A percentile compares a stretch with the other conserved stretches of the same genome.
Conservation (phyloP, 2,329 filamentous ascomycete species). For the Thielaviopsis cerberus region DNA sequence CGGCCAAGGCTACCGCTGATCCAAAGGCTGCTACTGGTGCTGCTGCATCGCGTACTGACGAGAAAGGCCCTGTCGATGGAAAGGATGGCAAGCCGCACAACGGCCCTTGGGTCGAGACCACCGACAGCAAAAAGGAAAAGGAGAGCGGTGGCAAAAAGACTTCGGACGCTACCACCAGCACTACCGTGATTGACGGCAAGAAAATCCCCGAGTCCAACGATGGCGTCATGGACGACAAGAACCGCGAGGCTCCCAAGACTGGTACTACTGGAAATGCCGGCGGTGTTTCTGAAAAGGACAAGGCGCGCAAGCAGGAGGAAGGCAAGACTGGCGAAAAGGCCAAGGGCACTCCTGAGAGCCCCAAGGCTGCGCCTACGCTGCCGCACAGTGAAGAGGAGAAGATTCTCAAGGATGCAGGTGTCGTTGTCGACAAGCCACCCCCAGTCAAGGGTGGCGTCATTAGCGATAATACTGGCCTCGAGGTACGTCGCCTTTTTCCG, state of each 20-base stretch:
- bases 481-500: constrained; percentile 28
- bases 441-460: constrained; percentile 11
- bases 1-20: not conserved
- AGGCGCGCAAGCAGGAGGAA: constrained; percentile 51
- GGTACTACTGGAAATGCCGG: constrained; percentile 79
- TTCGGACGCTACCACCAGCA: constrained; percentile 25
- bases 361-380: constrained; percentile 68
- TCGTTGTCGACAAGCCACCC: constrained; percentile 16
- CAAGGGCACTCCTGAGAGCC: constrained; percentile 61
- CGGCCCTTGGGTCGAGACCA: constrained; percentile 55
- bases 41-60: constrained; percentile 21
- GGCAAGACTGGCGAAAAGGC: constrained; percentile 43
- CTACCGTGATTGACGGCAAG: constrained; percentile 38
- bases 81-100: constrained; percentile 85
- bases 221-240: constrained; percentile 84
- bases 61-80: constrained; percentile 78
- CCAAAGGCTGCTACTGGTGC: not conserved
- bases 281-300: constrained; percentile 74
- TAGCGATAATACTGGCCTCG: constrained; percentile 26
- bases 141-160: constrained; percentile 19
- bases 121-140: constrained; percentile 19
- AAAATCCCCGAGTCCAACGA: constrained; percentile 48
- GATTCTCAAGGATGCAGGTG: constrained; percentile 25
- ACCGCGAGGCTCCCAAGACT: constrained; percentile 55
- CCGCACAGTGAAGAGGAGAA: constrained; percentile 67